These are phyloP conservation scores for Daldinia eschscholtzii DNA, from an alignment of 2,329 filamentous ascomycete genomes.

Conservation along the genomic window DNA sequence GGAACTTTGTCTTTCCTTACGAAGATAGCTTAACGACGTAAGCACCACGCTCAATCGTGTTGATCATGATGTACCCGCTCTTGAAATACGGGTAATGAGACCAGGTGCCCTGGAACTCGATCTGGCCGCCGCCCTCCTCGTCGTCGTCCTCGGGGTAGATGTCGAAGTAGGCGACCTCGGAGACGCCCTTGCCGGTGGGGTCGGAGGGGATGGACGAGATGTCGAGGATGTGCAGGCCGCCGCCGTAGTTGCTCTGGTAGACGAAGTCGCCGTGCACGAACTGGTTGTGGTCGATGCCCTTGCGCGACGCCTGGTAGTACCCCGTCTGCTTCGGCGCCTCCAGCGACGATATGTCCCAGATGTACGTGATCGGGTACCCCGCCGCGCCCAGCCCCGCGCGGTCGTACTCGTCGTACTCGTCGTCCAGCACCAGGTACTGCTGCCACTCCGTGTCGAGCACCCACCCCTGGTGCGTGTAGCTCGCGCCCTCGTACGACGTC, in stretches of 20 bases:
- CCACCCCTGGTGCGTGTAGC: constrained; percentile 68
- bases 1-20: constrained; percentile 10
- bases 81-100: constrained; percentile 59
- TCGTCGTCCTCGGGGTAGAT: constrained; percentile 61
- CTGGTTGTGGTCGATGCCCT: constrained; percentile 60
- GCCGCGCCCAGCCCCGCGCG: constrained; percentile 53
- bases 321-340: constrained; percentile 58
- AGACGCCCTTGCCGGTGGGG: constrained; percentile 49
- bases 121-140: constrained; percentile 51
- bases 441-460: constrained; percentile 58
- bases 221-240: constrained; percentile 55
- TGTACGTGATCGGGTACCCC: constrained; percentile 60
- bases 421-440: constrained; percentile 60
- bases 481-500: constrained; percentile 65
- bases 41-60: constrained; percentile 61
- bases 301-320: constrained; percentile 55
- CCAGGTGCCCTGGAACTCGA: constrained; percentile 57
- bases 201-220: constrained; percentile 52
- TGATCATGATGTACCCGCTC: constrained; percentile 59
- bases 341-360: constrained; percentile 59
- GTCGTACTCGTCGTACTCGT: constrained; percentile 62
- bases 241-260: constrained; percentile 62
- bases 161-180: constrained; percentile 60
- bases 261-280: constrained; percentile 55
- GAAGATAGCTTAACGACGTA: constrained; percentile 57